Evolutionary conservation across 768 basidiomycete genomes (phyloP).

Genomic region (Suillus tomentosus): DNA sequence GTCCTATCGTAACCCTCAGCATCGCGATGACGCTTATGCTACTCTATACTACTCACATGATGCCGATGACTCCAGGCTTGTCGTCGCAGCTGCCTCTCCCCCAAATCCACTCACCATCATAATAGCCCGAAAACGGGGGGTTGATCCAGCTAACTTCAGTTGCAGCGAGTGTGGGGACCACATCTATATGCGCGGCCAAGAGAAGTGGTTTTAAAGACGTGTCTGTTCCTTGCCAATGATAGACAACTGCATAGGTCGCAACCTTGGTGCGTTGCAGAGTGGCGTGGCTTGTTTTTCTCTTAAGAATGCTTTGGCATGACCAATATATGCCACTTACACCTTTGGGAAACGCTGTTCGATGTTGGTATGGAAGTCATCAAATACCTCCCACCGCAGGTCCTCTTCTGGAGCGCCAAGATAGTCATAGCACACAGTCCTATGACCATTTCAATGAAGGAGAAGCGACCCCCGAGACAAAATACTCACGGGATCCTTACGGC

Average conservation of each 20-base stretch:
- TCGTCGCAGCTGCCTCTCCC: slow-evolving; percentile 50
- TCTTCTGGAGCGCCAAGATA: slow-evolving; percentile 47
- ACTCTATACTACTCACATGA: slow-evolving; percentile 29
- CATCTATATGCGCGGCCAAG: slow-evolving; percentile 50
- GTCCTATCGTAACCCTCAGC: slow-evolving; percentile 20
- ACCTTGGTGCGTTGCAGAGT: slow-evolving; percentile 53
- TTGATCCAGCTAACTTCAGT: slow-evolving; percentile 48
- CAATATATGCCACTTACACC: slow-evolving; percentile 40
- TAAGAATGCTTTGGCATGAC: slow-evolving; percentile 2
- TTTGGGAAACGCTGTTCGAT: slow-evolving; percentile 55
- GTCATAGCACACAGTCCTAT: slow-evolving; percentile 57
- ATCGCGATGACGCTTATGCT: background rate
- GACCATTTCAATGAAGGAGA: slow-evolving; percentile 1
- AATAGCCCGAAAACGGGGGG: slow-evolving; percentile 52
- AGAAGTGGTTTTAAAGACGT: slow-evolving; percentile 54
- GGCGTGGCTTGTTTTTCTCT: slow-evolving; percentile 39
- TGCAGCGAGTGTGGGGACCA: slow-evolving; percentile 50
- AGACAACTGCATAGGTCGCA: slow-evolving; percentile 64
- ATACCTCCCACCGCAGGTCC: slow-evolving; percentile 45
- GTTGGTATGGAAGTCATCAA: slow-evolving; percentile 27
- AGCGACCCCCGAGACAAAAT: background rate
- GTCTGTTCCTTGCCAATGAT: slow-evolving; percentile 58
- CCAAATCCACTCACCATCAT: slow-evolving; percentile 48
- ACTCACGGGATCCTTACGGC: slow-evolving; percentile 37
- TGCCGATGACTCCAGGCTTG: slow-evolving; percentile 40